Evolutionary conservation across 139 green algal genomes (phyloP).

Genomic region (Gonium pectorale): DNA sequence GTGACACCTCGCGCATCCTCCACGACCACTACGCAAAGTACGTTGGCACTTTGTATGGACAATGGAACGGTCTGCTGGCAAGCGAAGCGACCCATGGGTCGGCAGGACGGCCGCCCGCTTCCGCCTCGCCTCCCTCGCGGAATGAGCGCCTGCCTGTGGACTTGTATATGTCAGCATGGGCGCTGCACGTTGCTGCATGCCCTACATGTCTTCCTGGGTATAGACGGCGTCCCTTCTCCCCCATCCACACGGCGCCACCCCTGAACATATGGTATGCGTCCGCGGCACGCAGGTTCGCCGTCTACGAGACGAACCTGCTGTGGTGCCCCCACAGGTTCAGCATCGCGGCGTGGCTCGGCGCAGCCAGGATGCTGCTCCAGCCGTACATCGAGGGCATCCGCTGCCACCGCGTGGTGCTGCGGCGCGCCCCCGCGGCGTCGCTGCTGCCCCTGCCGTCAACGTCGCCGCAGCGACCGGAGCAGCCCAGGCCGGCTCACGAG

Average conservation of each 20-base stretch:
- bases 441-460: neutral
- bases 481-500: neutral
- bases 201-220: too few species aligned
- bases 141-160: too few species aligned
- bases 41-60: too few species aligned
- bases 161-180: too few species aligned
- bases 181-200: too few species aligned
- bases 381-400: constrained; percentile 30
- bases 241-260: too few species aligned
- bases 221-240: too few species aligned
- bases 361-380: neutral
- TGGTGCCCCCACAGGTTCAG: constrained; percentile 31
- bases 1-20: constrained; percentile 6
- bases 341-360: constrained; percentile 22
- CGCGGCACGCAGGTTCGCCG: neutral
- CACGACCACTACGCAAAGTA: constrained; percentile 6
- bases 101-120: too few species aligned
- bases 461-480: neutral
- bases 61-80: too few species aligned
- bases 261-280: too few species aligned
- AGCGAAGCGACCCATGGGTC: too few species aligned
- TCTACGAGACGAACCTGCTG: constrained; percentile 43
- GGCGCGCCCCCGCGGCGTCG: neutral
- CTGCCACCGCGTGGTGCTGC: constrained; percentile 29
- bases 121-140: too few species aligned